Evolutionary conservation across 2,329 filamentous ascomycete genomes (phyloP).

Genomic region (Elsinoe perseae): DNA sequence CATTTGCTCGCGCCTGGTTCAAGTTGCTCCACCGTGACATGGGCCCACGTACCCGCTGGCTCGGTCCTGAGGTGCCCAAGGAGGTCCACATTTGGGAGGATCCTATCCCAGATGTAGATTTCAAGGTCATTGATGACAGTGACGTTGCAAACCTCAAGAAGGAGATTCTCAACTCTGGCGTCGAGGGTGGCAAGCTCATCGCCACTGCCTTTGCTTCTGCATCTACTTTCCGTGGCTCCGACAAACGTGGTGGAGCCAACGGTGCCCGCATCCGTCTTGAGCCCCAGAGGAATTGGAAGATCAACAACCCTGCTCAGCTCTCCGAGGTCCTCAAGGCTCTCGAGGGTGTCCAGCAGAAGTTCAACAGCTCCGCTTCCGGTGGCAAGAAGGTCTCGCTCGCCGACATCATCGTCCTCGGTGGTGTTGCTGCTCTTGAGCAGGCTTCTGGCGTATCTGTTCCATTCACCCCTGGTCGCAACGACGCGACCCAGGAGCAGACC

Average conservation of each 20-base stretch:
- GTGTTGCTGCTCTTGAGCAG: slow-evolving; percentile 63
- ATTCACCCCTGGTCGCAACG: slow-evolving; percentile 64
- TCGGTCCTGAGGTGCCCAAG: slow-evolving; percentile 65
- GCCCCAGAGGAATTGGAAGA: slow-evolving; percentile 63
- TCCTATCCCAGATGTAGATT: slow-evolving; percentile 54
- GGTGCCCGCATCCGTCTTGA: slow-evolving; percentile 67
- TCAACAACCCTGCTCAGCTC: slow-evolving; percentile 65
- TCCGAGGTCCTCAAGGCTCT: slow-evolving; percentile 53
- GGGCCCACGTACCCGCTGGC: slow-evolving; percentile 61
- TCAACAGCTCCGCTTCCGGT: slow-evolving; percentile 47
- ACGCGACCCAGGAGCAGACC: slow-evolving; percentile 65
- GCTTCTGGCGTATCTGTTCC: slow-evolving; percentile 58
- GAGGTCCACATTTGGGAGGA: slow-evolving; percentile 71
- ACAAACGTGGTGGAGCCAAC: slow-evolving; percentile 78
- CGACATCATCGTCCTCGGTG: slow-evolving; percentile 70
- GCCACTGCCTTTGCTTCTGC: slow-evolving; percentile 61
- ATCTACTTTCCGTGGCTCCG: slow-evolving; percentile 63
- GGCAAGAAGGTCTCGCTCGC: slow-evolving; percentile 71
- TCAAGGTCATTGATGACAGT: slow-evolving; percentile 52
- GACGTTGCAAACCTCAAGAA: slow-evolving; percentile 62
- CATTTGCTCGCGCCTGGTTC: slow-evolving; percentile 70
- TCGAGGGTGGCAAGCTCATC: slow-evolving; percentile 55
- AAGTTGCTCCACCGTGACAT: slow-evolving; percentile 76
- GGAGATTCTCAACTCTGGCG: slow-evolving; percentile 55
- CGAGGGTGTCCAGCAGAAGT: slow-evolving; percentile 58